Base-by-base conservation (phyloP, 1,284 basidiomycete species). In the Cutaneotrichosporon sp. region DNA sequence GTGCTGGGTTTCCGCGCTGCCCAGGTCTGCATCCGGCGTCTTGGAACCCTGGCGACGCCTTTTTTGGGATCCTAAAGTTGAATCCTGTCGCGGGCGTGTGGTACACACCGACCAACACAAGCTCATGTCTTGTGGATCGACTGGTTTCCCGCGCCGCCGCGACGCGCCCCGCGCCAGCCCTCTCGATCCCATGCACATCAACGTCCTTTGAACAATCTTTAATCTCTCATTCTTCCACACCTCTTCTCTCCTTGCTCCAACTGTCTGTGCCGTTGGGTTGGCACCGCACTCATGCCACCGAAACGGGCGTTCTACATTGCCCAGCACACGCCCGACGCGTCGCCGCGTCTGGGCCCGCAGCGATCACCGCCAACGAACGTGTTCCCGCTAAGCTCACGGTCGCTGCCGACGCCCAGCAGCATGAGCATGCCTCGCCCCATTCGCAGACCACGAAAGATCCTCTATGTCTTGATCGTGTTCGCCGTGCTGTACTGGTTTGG, bases 401-500 rank as follows among this genome's bases (percentile, higher is more conserved):
- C 23, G 7, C 41, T 52, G 15, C 54, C 41, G 22, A 44, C 18
- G 5, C 47, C 47, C 14, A 39, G 48, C 8, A 41, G n/a, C 4
- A 46, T 60, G 26, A 36, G 45, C 39, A 46, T 69, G n/a, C 69
- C 68, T 7, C 63, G 70, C 12, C 62, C 62, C 1, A 70, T 73
- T 43, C 50, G 66, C 17, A 59, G 65, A 37, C 74, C 74, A 12
- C 64, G 62, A 14, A 72, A 74, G 59, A 72, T 75, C 49, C 49
- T 75, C 35, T 75, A 71, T 50, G 63, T 75, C 44, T 20, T 70
- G 34, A 61, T 65, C 45, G 65, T 73, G 49, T 66, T 75, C 61
- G 64, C 65, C 46, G 49, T 66, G 9, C 64, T 75, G 8, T 75
- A 75, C 52, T 75, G 71, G 69, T 73, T 71, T 56, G 72, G 70